Conservation (phyloP, 345 rosid genomes). For the Pelargonium nanum region DNA sequence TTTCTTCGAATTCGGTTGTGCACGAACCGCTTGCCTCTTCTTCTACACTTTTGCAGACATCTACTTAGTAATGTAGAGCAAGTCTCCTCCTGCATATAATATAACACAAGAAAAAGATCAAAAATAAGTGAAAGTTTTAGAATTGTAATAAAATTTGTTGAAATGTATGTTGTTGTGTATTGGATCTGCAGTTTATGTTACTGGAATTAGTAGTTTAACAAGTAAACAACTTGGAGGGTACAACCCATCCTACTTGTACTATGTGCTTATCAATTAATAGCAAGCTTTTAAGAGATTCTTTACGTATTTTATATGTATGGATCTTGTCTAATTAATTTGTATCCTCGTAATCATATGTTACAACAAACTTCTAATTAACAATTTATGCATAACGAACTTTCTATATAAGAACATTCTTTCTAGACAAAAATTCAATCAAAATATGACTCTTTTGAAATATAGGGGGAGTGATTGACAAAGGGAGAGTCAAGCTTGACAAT, state of each 20-base stretch:
- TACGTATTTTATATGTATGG: too few relatives aligned
- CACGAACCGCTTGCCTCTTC: conserved; percentile 77
- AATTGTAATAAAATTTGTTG: neutral
- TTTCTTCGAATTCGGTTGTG: conserved; percentile 75
- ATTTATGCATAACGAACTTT: too few relatives aligned
- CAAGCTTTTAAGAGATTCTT: neutral
- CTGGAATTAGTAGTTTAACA: neutral
- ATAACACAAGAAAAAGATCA: neutral
- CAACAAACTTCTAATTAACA: neutral
- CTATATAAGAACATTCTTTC: too few relatives aligned
- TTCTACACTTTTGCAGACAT: conserved; percentile 39
- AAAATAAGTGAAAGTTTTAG: too few relatives aligned
- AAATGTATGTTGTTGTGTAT: too few relatives aligned
- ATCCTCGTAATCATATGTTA: too few relatives aligned
- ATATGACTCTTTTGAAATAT: too few relatives aligned
- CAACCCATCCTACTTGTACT: neutral
- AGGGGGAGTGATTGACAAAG: too few relatives aligned
- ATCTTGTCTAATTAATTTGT: neutral
- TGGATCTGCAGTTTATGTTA: neutral
- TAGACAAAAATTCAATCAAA: too few relatives aligned
- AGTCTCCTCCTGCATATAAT: neutral
- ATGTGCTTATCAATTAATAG: neutral
- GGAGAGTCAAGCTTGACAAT: too few relatives aligned
- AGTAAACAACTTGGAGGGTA: too few relatives aligned
- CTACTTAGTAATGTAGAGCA: conserved; percentile 10